A percentile compares a stretch with the other conserved stretches of the same genome.
Evolutionary conservation across 441 rosid genomes (phyloP).

Genomic region (Omphalea diandra): DNA sequence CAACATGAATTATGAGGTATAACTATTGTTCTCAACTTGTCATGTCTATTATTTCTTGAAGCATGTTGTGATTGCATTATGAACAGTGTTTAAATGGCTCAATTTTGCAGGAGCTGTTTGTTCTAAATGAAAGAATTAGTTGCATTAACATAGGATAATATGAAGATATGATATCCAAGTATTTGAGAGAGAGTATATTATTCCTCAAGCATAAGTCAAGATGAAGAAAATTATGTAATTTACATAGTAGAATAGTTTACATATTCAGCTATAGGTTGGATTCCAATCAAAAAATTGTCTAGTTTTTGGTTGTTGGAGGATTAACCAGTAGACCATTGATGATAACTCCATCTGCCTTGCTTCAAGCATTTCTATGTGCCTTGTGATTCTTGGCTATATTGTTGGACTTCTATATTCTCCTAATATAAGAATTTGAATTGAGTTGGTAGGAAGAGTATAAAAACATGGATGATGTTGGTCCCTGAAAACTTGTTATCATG

Average conservation of each 20-base stretch:
- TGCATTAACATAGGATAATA: conserved; percentile 76
- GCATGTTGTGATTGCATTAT: background rate
- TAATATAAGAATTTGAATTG: background rate
- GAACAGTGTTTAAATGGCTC: conserved; percentile 17
- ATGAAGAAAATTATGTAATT: conserved; percentile 59
- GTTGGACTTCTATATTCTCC: too few species aligned
- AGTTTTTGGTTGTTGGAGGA: too few species aligned
- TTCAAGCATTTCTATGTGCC: too few species aligned
- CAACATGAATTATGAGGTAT: conserved; percentile 80
- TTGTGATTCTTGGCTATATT: background rate
- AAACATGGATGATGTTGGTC: conserved; percentile 59
- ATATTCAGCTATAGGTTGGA: too few species aligned
- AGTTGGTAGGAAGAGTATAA: conserved; percentile 66
- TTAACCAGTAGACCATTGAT: too few species aligned
- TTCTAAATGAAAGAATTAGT: conserved; percentile 88
- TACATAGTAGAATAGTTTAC: too few species aligned
- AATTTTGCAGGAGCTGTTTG: conserved; percentile 69
- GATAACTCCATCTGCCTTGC: too few species aligned
- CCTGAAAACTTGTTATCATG: conserved; percentile 64
- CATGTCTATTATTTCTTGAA: background rate
- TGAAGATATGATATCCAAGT: conserved; percentile 49
- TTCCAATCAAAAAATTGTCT: too few species aligned
- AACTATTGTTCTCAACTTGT: conserved; percentile 7
- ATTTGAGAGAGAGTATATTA: conserved; percentile 63
- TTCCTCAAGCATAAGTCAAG: conserved; percentile 44